phyloP scores from a whole-genome alignment of 352 stramenopile species.

The Phytophthora palmivora region DNA sequence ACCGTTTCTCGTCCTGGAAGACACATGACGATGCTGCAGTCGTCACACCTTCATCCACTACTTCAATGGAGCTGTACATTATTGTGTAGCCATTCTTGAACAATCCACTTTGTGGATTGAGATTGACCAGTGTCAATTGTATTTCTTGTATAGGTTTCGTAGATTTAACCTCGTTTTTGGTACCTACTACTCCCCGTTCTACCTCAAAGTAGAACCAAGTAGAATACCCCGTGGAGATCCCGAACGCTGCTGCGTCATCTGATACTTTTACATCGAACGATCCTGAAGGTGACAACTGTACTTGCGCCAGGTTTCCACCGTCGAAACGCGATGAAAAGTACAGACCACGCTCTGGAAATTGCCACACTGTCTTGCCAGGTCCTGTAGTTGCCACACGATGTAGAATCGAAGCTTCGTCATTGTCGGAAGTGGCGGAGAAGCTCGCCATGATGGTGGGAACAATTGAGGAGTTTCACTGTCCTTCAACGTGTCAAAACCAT shows the following conservation, averaged over 20 bases:
- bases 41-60: constrained; percentile 27
- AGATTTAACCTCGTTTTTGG: constrained; percentile 5
- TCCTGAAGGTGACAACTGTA: constrained; percentile 30
- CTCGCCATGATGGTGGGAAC: not conserved
- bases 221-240: constrained; percentile 66
- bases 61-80: constrained; percentile 68
- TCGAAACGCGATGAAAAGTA: constrained; percentile 78
- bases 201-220: constrained; percentile 93
- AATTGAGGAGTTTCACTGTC: not conserved
- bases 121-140: constrained; percentile 75
- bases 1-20: constrained; percentile 48
- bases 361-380: constrained; percentile 39
- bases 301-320: constrained; percentile 64
- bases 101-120: constrained; percentile 79
- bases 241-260: constrained; percentile 47
- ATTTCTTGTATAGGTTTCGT: constrained; percentile 40
- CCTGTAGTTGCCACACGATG: constrained; percentile 32
- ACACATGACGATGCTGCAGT: constrained; percentile 42
- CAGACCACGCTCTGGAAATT: constrained; percentile 52
- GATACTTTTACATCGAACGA: constrained; percentile 48
- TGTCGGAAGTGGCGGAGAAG: not conserved
- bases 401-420: constrained; percentile 15
- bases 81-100: constrained; percentile 81
- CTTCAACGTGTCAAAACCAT: too few species aligned
- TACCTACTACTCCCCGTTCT: constrained; percentile 35